phyloP scores from a whole-genome alignment of 345 rosid species.

The Salix udensis region DNA sequence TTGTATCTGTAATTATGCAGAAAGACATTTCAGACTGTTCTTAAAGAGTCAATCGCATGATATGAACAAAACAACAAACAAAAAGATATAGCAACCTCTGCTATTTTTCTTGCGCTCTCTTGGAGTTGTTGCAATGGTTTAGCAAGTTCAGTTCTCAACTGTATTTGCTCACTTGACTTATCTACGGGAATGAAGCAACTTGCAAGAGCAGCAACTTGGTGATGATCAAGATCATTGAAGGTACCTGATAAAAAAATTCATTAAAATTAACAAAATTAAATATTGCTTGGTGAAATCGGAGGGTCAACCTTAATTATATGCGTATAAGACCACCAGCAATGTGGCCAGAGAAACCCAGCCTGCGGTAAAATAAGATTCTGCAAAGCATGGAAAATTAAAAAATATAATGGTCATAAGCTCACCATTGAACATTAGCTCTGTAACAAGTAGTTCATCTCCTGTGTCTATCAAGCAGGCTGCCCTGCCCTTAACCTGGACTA shows the following conservation, averaged over 20 bases:
- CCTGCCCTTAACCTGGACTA: slow-evolving; percentile 88
- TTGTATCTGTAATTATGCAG: slow-evolving; percentile 61
- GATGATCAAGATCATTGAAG: slow-evolving; percentile 93
- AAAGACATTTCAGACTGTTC: background rate
- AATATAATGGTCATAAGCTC: slow-evolving; percentile 9
- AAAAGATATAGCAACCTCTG: slow-evolving; percentile 54
- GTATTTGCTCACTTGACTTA: slow-evolving; percentile 80
- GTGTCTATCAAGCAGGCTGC: slow-evolving; percentile 99
- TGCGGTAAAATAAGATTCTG: slow-evolving; percentile 10
- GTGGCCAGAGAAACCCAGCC: slow-evolving; percentile 9
- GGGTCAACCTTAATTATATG: background rate
- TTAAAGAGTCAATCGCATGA: slow-evolving; percentile 2
- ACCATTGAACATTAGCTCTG: slow-evolving; percentile 98
- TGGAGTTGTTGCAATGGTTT: slow-evolving; percentile 94
- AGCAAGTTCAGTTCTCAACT: slow-evolving; percentile 80
- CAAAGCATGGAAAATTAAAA: slow-evolving; percentile 7
- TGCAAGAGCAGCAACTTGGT: slow-evolving; percentile 94
- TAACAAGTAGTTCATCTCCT: slow-evolving; percentile 97
- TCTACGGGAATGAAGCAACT: slow-evolving; percentile 99
- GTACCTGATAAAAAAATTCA: slow-evolving; percentile 58
- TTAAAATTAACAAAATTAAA: background rate
- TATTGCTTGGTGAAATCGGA: background rate
- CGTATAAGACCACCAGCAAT: slow-evolving; percentile 2
- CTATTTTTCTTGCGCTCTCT: slow-evolving; percentile 93
- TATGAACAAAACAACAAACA: background rate